Conservation (phyloP, 176 grass and related monocot species). For the Thinopyrum elongatum region DNA sequence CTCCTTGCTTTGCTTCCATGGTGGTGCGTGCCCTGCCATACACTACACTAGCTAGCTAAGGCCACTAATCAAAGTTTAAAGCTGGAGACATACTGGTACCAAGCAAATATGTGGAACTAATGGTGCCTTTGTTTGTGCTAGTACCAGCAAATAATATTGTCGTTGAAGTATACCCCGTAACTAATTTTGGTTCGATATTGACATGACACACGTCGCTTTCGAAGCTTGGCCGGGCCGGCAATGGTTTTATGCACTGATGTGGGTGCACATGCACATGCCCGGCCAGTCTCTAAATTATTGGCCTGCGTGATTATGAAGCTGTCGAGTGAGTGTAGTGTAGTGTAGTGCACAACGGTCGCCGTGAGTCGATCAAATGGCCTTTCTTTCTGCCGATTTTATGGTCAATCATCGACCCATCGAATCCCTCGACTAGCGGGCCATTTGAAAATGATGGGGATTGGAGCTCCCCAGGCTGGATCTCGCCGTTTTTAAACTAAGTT, state of each 20-base stretch:
- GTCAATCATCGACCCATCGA: neutral
- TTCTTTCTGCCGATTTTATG: neutral
- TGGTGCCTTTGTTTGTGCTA: neutral
- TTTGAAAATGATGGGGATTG: neutral
- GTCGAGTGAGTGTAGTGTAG: neutral
- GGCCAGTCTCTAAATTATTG: conserved; percentile 5
- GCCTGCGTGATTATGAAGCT: conserved; percentile 1
- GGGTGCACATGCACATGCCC: conserved; percentile 34
- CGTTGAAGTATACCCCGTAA: too few relatives aligned
- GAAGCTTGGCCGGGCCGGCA: neutral
- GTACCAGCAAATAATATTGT: neutral
- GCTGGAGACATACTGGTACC: neutral
- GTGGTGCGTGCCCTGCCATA: too few relatives aligned
- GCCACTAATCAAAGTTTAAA: neutral
- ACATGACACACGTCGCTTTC: neutral
- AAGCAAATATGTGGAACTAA: neutral
- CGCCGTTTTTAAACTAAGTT: neutral
- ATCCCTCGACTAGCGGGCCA: neutral
- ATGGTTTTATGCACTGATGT: neutral
- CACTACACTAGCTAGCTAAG: too few relatives aligned
- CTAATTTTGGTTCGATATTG: neutral
- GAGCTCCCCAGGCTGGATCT: conserved; percentile 23
- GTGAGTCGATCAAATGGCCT: neutral
- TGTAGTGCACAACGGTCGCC: neutral
- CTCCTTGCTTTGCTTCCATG: neutral